A percentile compares a stretch with the other conserved stretches of the same genome.
phyloP scores from a whole-genome alignment of 306 rosid species.

The Castanea sativa region DNA sequence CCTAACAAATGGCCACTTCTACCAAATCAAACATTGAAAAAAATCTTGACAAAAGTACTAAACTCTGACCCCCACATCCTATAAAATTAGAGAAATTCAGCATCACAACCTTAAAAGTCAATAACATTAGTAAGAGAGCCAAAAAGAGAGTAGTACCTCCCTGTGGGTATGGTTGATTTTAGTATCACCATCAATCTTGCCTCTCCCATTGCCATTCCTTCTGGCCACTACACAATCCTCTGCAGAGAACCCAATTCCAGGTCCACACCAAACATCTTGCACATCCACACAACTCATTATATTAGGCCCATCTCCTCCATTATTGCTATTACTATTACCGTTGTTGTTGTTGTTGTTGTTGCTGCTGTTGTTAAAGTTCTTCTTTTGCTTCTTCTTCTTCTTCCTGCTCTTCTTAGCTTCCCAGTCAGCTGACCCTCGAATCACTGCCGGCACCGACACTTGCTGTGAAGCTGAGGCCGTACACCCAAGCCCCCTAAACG shows the following conservation, averaged over 20 bases:
- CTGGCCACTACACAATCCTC: constrained; percentile 85
- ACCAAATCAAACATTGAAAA: background rate
- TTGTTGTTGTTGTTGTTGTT: constrained; percentile 6
- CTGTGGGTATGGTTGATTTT: constrained; percentile 28
- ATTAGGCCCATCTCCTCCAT: constrained; percentile 43
- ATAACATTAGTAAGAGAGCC: background rate
- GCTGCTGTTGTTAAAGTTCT: constrained; percentile 19
- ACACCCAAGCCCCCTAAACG: constrained; percentile 84
- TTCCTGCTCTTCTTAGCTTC: constrained; percentile 59
- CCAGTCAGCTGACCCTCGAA: constrained; percentile 81
- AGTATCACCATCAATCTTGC: constrained; percentile 72
- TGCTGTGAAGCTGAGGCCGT: constrained; percentile 70
- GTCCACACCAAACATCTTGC: constrained; percentile 98
- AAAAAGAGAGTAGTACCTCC: constrained; percentile 45
- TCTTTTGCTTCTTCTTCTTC: constrained; percentile 49
- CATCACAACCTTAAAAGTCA: background rate
- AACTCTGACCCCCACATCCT: background rate
- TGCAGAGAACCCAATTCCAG: constrained; percentile 79
- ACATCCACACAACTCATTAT: constrained; percentile 51
- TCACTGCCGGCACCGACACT: constrained; percentile 84
- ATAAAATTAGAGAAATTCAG: background rate
- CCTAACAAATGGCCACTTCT: background rate
- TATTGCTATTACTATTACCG: constrained; percentile 22
- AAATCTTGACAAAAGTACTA: background rate
- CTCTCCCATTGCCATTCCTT: constrained; percentile 60